phyloP scores from a whole-genome alignment of 495 filamentous ascomycete species.

The Aspergillus heteromorphus region DNA sequence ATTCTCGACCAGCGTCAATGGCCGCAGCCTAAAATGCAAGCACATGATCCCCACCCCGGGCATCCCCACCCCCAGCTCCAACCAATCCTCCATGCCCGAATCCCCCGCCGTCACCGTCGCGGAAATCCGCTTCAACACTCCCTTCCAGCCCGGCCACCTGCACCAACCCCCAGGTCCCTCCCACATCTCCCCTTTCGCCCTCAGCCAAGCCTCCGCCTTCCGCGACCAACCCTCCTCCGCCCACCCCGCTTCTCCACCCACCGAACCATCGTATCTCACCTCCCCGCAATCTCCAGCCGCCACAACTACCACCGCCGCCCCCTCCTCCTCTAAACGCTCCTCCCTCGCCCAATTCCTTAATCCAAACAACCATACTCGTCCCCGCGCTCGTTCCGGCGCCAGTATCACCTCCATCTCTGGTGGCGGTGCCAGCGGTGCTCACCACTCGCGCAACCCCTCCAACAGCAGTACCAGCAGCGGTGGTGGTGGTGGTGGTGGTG shows the following conservation, averaged over 20 bases:
- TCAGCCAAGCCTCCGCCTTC: conserved; percentile 19
- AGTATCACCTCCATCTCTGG: conserved; percentile 4
- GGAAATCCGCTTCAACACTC: conserved; percentile 85
- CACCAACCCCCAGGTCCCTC: conserved; percentile 24
- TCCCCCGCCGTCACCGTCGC: conserved; percentile 57
- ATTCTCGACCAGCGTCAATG: conserved; percentile 68
- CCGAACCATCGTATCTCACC: conserved; percentile 1
- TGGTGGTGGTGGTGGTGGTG: conserved; percentile 12
- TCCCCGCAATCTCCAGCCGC: conserved; percentile 1
- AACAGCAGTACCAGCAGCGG: conserved; percentile 29
- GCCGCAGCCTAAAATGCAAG: conserved; percentile 71
- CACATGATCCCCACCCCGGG: conserved; percentile 51
- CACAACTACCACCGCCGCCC: conserved; percentile 4
- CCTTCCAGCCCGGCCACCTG: conserved; percentile 43
- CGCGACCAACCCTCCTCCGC: conserved; percentile 6
- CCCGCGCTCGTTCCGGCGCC: conserved; percentile 26
- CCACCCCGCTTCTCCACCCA: conserved; percentile 2
- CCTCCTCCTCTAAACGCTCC: conserved; percentile 23
- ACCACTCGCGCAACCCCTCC: conserved; percentile 14
- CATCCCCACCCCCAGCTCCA: not conserved
- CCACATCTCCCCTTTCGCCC: conserved; percentile 23
- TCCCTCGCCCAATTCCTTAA: conserved; percentile 33
- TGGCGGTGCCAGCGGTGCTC: not conserved
- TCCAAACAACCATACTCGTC: conserved; percentile 26
- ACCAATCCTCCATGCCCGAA: conserved; percentile 6